These are phyloP conservation scores for Rhizopogon vesiculosus DNA, from an alignment of 768 basidiomycete genomes.

Conservation along the genomic window DNA sequence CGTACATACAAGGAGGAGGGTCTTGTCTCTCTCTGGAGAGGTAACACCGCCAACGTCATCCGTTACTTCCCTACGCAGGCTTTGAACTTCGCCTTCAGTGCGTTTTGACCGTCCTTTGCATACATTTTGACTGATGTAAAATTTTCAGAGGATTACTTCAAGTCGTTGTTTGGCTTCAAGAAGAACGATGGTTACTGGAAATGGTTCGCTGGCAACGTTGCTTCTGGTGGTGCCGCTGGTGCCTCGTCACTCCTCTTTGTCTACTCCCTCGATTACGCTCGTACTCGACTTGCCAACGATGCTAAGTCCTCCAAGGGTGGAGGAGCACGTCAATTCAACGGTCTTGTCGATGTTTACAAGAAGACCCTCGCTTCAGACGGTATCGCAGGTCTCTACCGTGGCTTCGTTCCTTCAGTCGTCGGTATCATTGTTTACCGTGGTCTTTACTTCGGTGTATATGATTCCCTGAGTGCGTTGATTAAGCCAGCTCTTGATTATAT, in stretches of 20 bases:
- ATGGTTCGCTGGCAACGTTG: conserved; percentile 98
- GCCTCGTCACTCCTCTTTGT: conserved; percentile 98
- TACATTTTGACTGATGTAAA: conserved; percentile 1
- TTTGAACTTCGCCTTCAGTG: conserved; percentile 99
- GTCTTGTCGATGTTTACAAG: conserved; percentile 93
- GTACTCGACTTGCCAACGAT: conserved; percentile 98
- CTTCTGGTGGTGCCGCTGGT: conserved; percentile 99
- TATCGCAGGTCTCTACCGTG: conserved; percentile 99
- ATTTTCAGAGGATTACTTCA: conserved; percentile 86
- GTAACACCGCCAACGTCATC: conserved; percentile 99
- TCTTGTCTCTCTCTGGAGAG: conserved; percentile 93
- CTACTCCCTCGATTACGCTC: conserved; percentile 99
- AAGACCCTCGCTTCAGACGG: conserved; percentile 98
- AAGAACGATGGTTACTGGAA: conserved; percentile 96
- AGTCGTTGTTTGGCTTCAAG: conserved; percentile 98
- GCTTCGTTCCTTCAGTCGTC: conserved; percentile 97
- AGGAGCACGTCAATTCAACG: conserved; percentile 96
- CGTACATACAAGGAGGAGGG: conserved; percentile 97
- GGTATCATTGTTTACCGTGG: conserved; percentile 99
- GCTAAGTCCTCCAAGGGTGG: conserved; percentile 95
- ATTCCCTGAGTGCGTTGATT: conserved; percentile 72
- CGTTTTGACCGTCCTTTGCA: conserved; percentile 28
- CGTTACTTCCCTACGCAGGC: conserved; percentile 99
- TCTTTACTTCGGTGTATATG: conserved; percentile 98
- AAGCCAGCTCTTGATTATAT: conserved; percentile 10